Base-by-base conservation (phyloP, 2,329 filamentous ascomycete species). In the Fusarium nelsonii region DNA sequence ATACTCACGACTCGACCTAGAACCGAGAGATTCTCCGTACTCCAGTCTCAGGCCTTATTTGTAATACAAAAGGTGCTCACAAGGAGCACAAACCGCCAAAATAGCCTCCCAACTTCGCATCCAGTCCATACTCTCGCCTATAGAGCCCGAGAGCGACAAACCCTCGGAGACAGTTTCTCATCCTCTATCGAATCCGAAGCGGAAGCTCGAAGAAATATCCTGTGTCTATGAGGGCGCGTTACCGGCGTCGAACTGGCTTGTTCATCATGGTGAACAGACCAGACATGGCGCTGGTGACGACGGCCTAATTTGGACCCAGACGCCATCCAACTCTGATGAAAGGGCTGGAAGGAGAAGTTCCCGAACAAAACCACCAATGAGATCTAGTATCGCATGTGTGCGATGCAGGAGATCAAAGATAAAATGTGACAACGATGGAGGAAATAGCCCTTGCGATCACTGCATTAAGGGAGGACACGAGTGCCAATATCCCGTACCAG, bases 401-500 rank as follows among this genome's bases (percentile, higher is more conserved):
- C 85, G 88, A 68, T 95, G 92, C 77, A 87, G 92, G 60, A 88
- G 88, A 73, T 93, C 91, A 77, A 97, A 96, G 81, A 92, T 95
- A 77, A 95, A 95, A 80, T 97, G 93, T 81, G 89, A 93, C 78
- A 96, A 96, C 80, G 86, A 87, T 71, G 92, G 92, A 63, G 87
- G 90, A 59, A 87, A 87, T 65, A 90, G 88, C 16, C 88, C 87
- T 16, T 97, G 93, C 81, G 88, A 92, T 66, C 89, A 89, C 14
- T 97, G 93, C 77, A 87, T 91, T 75, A 89, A 89, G 63, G 88
- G 88, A 51, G 88, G 90, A 44, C 87, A 91, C 75, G 87, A 92
- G 63, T 96, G 93, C 76, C 86, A 87, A 65, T 93, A 94, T 77
- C 91, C 91, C 10, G 82, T 88, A 16, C 62, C 73, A 3, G 59